Evolutionary conservation across 2,329 filamentous ascomycete genomes (phyloP).

Genomic region (Nannizziopsis barbatae): DNA sequence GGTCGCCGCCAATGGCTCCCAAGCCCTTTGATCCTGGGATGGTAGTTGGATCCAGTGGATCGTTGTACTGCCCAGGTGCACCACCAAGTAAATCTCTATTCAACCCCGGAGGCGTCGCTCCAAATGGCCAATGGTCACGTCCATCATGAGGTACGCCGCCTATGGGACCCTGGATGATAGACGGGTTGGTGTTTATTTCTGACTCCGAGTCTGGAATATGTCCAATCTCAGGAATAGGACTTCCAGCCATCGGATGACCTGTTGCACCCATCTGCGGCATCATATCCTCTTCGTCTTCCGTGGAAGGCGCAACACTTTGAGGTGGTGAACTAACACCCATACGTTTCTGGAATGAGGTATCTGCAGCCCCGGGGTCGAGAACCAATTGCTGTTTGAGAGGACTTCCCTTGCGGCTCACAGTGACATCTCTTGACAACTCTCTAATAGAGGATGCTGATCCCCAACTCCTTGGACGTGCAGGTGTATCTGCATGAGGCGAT

Average conservation of each 20-base stretch:
- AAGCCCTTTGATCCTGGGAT: constrained; percentile 17
- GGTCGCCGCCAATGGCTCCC: constrained; percentile 36
- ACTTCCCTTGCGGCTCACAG: constrained; percentile 29
- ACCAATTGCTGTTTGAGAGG: constrained; percentile 37
- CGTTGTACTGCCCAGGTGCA: constrained; percentile 2
- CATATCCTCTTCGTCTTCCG: constrained; percentile 31
- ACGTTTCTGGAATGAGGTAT: constrained; percentile 30
- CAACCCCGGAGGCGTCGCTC: constrained; percentile 41
- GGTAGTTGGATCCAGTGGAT: constrained; percentile 4
- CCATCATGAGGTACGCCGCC: constrained; percentile 43
- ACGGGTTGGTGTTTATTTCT: constrained; percentile 75
- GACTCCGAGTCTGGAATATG: constrained; percentile 44
- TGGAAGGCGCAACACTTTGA: constrained; percentile 44
- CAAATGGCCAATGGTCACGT: constrained; percentile 45
- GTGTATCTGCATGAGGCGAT: constrained; percentile 34
- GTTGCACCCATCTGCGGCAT: constrained; percentile 53
- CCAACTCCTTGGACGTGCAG: constrained; percentile 28
- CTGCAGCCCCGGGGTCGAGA: constrained; percentile 26
- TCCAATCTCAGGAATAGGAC: constrained; percentile 69
- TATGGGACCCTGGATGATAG: constrained; percentile 64
- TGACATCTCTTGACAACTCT: constrained; percentile 18
- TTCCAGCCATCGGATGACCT: constrained; percentile 55
- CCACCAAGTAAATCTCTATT: constrained; percentile 27
- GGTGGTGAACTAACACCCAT: constrained; percentile 41
- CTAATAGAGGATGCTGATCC: constrained; percentile 21